A percentile compares a stretch with the other conserved stretches of the same genome.
Evolutionary conservation across 345 rosid species (phyloP).

Genomic region (Heritiera fomes): DNA sequence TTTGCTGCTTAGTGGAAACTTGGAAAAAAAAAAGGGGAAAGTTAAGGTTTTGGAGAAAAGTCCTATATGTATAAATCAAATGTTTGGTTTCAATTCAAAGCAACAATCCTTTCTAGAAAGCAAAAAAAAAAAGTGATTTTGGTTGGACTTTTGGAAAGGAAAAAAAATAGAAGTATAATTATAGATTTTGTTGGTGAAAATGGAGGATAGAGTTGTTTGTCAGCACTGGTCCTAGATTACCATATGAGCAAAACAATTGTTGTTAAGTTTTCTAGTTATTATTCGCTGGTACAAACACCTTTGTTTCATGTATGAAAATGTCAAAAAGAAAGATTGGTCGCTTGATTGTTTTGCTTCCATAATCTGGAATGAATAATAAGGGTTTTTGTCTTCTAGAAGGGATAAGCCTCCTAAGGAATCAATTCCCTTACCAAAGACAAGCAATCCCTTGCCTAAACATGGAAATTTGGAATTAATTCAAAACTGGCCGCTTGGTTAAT

Average conservation of each 20-base stretch:
- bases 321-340: slow-evolving; percentile 1
- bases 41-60: too few species aligned
- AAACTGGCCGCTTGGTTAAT: slow-evolving; percentile 18
- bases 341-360: background rate
- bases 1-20: too few species aligned
- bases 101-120: background rate
- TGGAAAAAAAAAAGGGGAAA: too few species aligned
- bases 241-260: background rate
- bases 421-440: background rate
- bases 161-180: background rate
- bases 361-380: too few species aligned
- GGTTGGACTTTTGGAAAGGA: background rate
- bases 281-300: background rate
- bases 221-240: background rate
- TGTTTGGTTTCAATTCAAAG: background rate
- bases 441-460: background rate
- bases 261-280: background rate
- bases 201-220: background rate
- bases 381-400: too few species aligned
- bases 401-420: too few species aligned
- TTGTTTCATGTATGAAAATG: background rate
- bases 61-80: background rate
- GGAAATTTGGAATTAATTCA: slow-evolving; percentile 10
- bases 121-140: background rate
- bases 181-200: background rate